Conservation (phyloP, 148 eudicot genomes). For the Nepenthes mirabilis region DNA sequence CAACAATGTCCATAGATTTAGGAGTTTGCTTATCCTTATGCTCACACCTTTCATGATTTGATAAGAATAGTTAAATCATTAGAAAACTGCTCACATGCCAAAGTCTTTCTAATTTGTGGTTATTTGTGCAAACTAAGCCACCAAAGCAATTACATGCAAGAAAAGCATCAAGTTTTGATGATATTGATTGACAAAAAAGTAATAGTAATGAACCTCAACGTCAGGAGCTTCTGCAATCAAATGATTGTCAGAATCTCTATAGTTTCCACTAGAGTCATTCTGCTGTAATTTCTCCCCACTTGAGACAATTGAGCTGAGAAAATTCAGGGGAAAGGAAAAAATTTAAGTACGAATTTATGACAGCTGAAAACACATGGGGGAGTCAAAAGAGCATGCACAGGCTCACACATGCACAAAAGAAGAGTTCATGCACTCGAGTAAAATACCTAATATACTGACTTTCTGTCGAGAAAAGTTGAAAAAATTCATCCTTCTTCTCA, state of each 20-base stretch:
- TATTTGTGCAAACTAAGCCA: too few species aligned
- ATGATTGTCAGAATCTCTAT: slow-evolving; percentile 10
- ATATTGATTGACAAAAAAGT: not conserved
- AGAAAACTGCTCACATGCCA: too few species aligned
- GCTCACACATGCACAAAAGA: not conserved
- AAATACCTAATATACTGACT: slow-evolving; percentile 49
- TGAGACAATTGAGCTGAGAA: slow-evolving; percentile 42
- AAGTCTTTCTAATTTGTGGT: too few species aligned
- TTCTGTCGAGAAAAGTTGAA: slow-evolving; percentile 53
- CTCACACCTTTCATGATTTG: too few species aligned
- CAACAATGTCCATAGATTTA: too few species aligned
- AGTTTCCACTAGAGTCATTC: slow-evolving; percentile 16
- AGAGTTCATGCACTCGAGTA: not conserved
- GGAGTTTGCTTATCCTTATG: too few species aligned
- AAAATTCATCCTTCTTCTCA: slow-evolving; percentile 70
- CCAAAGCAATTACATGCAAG: not conserved
- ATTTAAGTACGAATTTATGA: not conserved
- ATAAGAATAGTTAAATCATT: too few species aligned
- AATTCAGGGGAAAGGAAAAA: slow-evolving; percentile 1
- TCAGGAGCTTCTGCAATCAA: slow-evolving; percentile 17
- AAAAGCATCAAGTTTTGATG: not conserved
- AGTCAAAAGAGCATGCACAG: not conserved
- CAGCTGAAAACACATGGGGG: not conserved
- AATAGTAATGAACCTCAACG: slow-evolving; percentile 28
- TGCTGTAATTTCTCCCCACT: slow-evolving; percentile 39